Evolutionary conservation across 1,139 yeast species (phyloP).

Genomic region (Diutina scorzettiae): DNA sequence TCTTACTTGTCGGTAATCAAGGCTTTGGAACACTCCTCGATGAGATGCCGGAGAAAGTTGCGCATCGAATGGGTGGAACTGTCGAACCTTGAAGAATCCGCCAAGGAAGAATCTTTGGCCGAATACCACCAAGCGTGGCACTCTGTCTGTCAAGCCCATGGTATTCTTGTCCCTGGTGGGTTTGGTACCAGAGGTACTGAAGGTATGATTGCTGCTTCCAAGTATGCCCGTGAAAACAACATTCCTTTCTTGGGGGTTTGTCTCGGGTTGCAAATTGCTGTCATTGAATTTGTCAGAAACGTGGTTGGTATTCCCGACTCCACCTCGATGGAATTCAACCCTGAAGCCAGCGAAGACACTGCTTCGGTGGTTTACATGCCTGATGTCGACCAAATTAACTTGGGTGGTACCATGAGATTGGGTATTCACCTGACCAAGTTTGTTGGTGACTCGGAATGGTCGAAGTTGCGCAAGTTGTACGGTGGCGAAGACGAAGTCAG

Average conservation of each 20-base stretch:
- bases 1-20: constrained; percentile 91
- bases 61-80: constrained; percentile 96
- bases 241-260: constrained; percentile 96
- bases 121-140: constrained; percentile 95
- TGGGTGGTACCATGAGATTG: constrained; percentile 98
- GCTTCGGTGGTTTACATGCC: constrained; percentile 97
- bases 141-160: constrained; percentile 85
- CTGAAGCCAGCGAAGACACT: constrained; percentile 44
- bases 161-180: constrained; percentile 97
- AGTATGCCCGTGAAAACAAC: constrained; percentile 92
- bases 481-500: constrained; percentile 58
- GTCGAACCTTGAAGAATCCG: constrained; percentile 69
- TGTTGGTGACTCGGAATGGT: constrained; percentile 55
- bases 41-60: constrained; percentile 76
- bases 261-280: constrained; percentile 94
- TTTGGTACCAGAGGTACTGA: constrained; percentile 96
- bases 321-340: constrained; percentile 78
- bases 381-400: constrained; percentile 86
- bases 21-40: constrained; percentile 88
- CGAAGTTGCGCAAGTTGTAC: constrained; percentile 68
- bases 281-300: constrained; percentile 82
- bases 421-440: constrained; percentile 88
- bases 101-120: constrained; percentile 51
- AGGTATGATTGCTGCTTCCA: constrained; percentile 96
- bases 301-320: constrained; percentile 60